phyloP scores from a whole-genome alignment of 1,284 basidiomycete genomes.

The Ustilago curta region DNA sequence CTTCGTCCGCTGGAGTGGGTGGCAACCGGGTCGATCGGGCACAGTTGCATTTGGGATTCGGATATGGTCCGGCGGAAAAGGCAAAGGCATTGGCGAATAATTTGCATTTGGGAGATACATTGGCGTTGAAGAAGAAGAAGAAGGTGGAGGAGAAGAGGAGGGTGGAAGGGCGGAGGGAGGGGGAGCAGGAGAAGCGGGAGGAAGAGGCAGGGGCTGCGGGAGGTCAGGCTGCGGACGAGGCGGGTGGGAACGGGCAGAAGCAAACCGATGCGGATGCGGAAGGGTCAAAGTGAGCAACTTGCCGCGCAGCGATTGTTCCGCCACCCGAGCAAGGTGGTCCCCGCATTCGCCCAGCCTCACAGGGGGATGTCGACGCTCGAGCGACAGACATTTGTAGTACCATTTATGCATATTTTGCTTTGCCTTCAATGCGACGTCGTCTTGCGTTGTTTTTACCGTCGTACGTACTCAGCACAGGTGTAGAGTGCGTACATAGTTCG shows the following conservation, averaged over 20 bases:
- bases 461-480: too few relatives aligned
- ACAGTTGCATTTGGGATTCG: slow-evolving; percentile 48
- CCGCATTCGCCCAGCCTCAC: too few relatives aligned
- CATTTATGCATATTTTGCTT: too few relatives aligned
- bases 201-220: neutral
- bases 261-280: neutral
- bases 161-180: slow-evolving; percentile 11
- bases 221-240: neutral
- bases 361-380: too few relatives aligned
- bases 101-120: slow-evolving; percentile 42
- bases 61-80: slow-evolving; percentile 46
- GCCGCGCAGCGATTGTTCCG: too few relatives aligned
- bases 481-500: too few relatives aligned
- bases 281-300: neutral
- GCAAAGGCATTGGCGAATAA: slow-evolving; percentile 52
- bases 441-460: too few relatives aligned
- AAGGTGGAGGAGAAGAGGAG: slow-evolving; percentile 1
- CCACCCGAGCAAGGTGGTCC: too few relatives aligned
- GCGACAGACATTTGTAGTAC: too few relatives aligned
- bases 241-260: neutral
- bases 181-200: neutral
- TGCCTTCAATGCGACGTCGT: too few relatives aligned
- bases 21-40: slow-evolving; percentile 18
- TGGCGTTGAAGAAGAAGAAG: slow-evolving; percentile 45
- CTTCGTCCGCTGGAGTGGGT: neutral